Evolutionary conservation across 192 early-diverging fungal genomes (phyloP).

Genomic region (Spizellomyces punctatus): DNA sequence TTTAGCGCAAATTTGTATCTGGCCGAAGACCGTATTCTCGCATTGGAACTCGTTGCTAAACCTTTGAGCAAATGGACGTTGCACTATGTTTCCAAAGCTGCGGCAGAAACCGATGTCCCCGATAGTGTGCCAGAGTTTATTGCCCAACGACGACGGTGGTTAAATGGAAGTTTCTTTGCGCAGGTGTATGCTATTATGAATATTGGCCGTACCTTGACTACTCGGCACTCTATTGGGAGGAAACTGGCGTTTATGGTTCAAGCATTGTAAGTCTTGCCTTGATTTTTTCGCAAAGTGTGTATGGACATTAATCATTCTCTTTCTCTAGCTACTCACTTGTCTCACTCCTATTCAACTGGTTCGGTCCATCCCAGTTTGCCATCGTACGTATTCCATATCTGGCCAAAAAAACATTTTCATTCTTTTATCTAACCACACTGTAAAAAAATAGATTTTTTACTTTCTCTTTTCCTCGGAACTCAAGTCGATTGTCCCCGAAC

Average conservation of each 20-base stretch:
- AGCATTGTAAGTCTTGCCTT: constrained; percentile 46
- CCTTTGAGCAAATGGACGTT: constrained; percentile 65
- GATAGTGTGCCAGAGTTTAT: constrained; percentile 73
- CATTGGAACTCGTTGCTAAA: constrained; percentile 79
- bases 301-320: not conserved
- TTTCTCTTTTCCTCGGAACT: constrained; percentile 29
- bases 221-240: constrained; percentile 62
- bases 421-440: not conserved
- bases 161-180: constrained; percentile 86
- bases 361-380: constrained; percentile 34
- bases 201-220: constrained; percentile 64
- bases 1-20: constrained; percentile 72
- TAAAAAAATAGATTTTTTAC: constrained; percentile 20
- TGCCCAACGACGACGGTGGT: constrained; percentile 77
- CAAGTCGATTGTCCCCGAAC: constrained; percentile 17
- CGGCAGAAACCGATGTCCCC: constrained; percentile 80
- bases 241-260: constrained; percentile 68
- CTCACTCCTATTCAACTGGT: constrained; percentile 60
- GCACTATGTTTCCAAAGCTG: constrained; percentile 68
- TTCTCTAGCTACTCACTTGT: constrained; percentile 51
- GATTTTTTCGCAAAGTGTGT: not conserved
- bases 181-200: constrained; percentile 71
- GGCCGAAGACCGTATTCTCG: constrained; percentile 77
- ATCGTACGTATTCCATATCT: not conserved
- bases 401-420: no score